phyloP scores from a whole-genome alignment of 2,329 filamentous ascomycete species.

The Hypoxylon sp. region DNA sequence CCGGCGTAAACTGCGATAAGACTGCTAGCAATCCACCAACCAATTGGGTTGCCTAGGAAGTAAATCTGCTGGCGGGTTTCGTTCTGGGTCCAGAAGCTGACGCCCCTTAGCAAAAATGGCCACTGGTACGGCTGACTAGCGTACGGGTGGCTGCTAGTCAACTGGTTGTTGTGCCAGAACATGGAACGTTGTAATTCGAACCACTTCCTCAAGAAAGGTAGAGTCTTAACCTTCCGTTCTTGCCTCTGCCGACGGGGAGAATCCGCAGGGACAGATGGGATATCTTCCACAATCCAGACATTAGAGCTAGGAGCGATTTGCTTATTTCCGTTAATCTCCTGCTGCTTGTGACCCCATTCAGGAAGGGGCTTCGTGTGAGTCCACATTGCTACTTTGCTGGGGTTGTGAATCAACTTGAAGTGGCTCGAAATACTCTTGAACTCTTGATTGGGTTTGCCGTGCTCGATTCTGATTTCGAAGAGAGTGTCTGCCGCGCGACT shows the following conservation, averaged over 20 bases:
- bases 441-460: conserved; percentile 83
- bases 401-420: conserved; percentile 95
- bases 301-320: conserved; percentile 91
- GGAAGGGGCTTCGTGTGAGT: conserved; percentile 95
- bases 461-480: conserved; percentile 92
- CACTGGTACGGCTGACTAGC: conserved; percentile 95
- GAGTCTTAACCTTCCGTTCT: conserved; percentile 81
- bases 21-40: conserved; percentile 97
- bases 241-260: conserved; percentile 82
- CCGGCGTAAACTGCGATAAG: conserved; percentile 93
- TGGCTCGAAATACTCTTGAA: conserved; percentile 93
- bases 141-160: conserved; percentile 97
- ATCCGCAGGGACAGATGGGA: conserved; percentile 82
- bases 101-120: conserved; percentile 96
- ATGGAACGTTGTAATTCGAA: conserved; percentile 96
- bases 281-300: conserved; percentile 93
- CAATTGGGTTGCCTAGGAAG: conserved; percentile 95
- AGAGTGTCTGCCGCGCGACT: conserved; percentile 88
- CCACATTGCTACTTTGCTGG: conserved; percentile 99
- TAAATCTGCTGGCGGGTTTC: conserved; percentile 97
- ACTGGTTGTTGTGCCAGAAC: conserved; percentile 99
- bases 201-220: conserved; percentile 95
- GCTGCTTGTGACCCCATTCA: conserved; percentile 97
- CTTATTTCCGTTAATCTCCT: conserved; percentile 99
- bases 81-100: conserved; percentile 99